Conservation (phyloP, 352 stramenopile genomes). For the Phytophthora crassamura region DNA sequence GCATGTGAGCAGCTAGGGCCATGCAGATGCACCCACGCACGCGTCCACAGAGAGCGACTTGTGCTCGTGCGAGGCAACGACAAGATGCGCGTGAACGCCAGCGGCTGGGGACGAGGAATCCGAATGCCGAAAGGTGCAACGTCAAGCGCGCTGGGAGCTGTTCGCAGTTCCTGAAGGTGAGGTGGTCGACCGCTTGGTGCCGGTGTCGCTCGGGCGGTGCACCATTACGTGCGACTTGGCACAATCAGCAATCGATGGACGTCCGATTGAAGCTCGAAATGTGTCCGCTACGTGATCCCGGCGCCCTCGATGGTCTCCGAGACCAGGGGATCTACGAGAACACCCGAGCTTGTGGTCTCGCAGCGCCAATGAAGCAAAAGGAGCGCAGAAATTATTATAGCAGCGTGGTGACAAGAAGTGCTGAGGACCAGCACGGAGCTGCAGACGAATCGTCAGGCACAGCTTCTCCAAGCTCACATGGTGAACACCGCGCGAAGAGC, state of each 20-base stretch:
- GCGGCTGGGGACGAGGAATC: slow-evolving; percentile 33
- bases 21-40: slow-evolving; percentile 13
- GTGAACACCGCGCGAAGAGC: slow-evolving; percentile 19
- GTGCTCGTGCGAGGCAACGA: slow-evolving; percentile 30
- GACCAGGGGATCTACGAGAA: slow-evolving; percentile 32
- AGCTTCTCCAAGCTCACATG: slow-evolving; percentile 20
- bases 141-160: slow-evolving; percentile 15
- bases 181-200: slow-evolving; percentile 4
- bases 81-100: slow-evolving; percentile 26
- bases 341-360: slow-evolving; percentile 18
- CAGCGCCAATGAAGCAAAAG: slow-evolving; percentile 2
- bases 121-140: slow-evolving; percentile 17
- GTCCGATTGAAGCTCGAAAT: slow-evolving; percentile 24
- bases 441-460: slow-evolving; percentile 14
- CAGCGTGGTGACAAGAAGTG: slow-evolving; percentile 21
- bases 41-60: background rate
- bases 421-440: slow-evolving; percentile 9
- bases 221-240: slow-evolving; percentile 13
- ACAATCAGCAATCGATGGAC: slow-evolving; percentile 29
- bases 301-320: slow-evolving; percentile 15
- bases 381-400: slow-evolving; percentile 2
- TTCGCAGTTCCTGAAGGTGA: slow-evolving; percentile 3
- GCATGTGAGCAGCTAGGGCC: background rate
- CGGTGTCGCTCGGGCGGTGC: slow-evolving; percentile 8
- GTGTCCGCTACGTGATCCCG: slow-evolving; percentile 15